Evolutionary conservation across 148 eudicot genomes (phyloP), one percentile per base, ranked within the genome.

Genomic region (Polygonum maritimum): DNA sequence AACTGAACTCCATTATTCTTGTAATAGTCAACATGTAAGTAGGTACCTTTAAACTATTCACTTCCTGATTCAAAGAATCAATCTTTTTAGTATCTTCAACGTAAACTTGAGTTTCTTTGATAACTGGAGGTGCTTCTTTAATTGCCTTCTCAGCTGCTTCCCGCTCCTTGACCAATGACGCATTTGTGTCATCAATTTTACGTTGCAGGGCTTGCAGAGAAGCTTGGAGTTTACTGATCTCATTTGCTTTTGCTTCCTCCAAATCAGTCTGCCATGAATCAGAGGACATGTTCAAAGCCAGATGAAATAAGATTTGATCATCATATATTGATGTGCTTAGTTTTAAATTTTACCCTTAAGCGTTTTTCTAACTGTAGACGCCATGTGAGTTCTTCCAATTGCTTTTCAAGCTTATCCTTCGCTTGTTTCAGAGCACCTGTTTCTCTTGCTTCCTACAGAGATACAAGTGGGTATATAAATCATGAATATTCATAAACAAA

Each of bases 351-450:
- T 89, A 96, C 99, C 92, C 97, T 86, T 73, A 92, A 77, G 16
- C 98, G 97, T 75, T 96, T 96, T 84, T 96, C 99, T 78, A 96
- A 83, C 77, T 96, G 98, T 78, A 96, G 76, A 67, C 98, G 98
- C 97, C 95, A 91, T 51, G 97, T 91, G 26, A 96, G 93, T 77
- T 96, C 99, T 82, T 96, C 98, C 38, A 96, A 86, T 74, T 88
- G 89, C 79, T 96, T 96, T 81, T 96, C 95, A 79, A 92, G 97
- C 85, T 96, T 96, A 84, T 96, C 97, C 82, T 96, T 96, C n/a
- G 99, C 99, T 84, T 96, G 97, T 86, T 86, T 91, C 38, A 96
- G 91, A 44, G 95, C 98, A 76, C 99, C 99, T 44, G 99, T 92
- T 74, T 96, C 98, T 87, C 97, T 91, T 57, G 99, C 93, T 69